phyloP scores from a whole-genome alignment of 2,329 filamentous ascomycete species.

The Fusarium sp. region DNA sequence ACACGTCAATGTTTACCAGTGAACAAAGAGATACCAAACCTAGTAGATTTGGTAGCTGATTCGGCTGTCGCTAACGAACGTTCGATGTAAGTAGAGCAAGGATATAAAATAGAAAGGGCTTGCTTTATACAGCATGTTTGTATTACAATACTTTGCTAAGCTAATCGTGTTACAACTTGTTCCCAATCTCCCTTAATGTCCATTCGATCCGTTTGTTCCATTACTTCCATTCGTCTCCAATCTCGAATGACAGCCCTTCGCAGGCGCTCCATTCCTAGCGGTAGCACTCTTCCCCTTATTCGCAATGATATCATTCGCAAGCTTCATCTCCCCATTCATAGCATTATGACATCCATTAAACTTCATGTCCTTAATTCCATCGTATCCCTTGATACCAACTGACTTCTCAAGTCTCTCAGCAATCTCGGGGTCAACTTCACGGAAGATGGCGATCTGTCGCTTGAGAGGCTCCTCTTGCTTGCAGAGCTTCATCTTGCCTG shows the following conservation, averaged over 20 bases:
- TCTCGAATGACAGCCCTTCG: neutral
- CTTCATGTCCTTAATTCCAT: conserved; percentile 1
- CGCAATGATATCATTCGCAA: conserved; percentile 15
- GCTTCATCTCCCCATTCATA: conserved; percentile 8
- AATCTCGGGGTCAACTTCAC: conserved; percentile 70
- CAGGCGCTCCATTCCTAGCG: conserved; percentile 17
- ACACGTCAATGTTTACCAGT: too few relatives aligned
- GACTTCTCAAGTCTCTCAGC: conserved; percentile 70
- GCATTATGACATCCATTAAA: conserved; percentile 29
- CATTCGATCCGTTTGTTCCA: conserved; percentile 2
- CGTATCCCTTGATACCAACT: conserved; percentile 57
- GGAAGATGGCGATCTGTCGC: conserved; percentile 73
- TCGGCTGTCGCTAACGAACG: neutral
- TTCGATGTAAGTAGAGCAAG: neutral
- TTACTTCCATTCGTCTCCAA: neutral
- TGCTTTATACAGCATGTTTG: rapidly evolving
- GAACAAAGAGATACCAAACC: too few relatives aligned
- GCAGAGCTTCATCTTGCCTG: conserved; percentile 71
- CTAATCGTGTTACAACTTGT: neutral
- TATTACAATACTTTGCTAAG: neutral
- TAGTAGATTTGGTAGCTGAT: rapidly evolving
- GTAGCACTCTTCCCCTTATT: conserved; percentile 12
- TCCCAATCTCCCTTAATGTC: neutral
- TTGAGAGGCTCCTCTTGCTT: conserved; percentile 70
- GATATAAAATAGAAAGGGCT: too few relatives aligned